These are phyloP conservation scores for Umbelopsis sp. DNA, from an alignment of 192 early-diverging fungal genomes.

Conservation along the genomic window DNA sequence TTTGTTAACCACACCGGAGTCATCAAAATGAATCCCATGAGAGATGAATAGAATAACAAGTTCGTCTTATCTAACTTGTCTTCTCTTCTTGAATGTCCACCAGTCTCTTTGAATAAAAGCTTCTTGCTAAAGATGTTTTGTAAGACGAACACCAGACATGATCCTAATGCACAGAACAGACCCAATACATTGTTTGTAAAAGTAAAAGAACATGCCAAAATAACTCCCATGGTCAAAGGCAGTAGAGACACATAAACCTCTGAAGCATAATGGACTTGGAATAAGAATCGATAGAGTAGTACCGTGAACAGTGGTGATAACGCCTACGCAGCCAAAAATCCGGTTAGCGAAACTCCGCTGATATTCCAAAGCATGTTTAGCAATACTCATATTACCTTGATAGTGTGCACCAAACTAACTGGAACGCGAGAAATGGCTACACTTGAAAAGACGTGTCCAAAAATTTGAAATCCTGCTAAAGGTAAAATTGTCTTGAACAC, in stretches of 20 bases:
- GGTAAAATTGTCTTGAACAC: constrained; percentile 70
- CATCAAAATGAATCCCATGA: constrained; percentile 76
- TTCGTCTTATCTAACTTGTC: constrained; percentile 87
- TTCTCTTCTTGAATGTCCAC: constrained; percentile 40
- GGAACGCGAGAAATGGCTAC: constrained; percentile 79
- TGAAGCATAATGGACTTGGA: constrained; percentile 65
- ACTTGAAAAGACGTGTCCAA: constrained; percentile 81
- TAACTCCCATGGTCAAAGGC: constrained; percentile 85
- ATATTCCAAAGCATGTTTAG: neutral
- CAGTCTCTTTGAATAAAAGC: constrained; percentile 61
- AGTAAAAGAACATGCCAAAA: constrained; percentile 81
- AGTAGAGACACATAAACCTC: constrained; percentile 78
- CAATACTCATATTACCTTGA: constrained; percentile 66
- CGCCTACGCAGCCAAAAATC: constrained; percentile 55
- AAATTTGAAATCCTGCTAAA: constrained; percentile 78
- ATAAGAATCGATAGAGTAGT: constrained; percentile 71
- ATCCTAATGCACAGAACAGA: constrained; percentile 72
- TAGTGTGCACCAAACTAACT: constrained; percentile 85
- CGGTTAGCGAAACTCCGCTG: neutral
- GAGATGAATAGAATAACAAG: constrained; percentile 81
- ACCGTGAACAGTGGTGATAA: constrained; percentile 89
- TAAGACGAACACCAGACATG: constrained; percentile 80
- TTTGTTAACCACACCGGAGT: constrained; percentile 79
- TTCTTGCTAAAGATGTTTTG: constrained; percentile 90
- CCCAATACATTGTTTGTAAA: constrained; percentile 73